Evolutionary conservation across 208 protist species (phyloP), one percentile per base, ranked within the genome.

Genomic region (Acanthamoeba sp.): DNA sequence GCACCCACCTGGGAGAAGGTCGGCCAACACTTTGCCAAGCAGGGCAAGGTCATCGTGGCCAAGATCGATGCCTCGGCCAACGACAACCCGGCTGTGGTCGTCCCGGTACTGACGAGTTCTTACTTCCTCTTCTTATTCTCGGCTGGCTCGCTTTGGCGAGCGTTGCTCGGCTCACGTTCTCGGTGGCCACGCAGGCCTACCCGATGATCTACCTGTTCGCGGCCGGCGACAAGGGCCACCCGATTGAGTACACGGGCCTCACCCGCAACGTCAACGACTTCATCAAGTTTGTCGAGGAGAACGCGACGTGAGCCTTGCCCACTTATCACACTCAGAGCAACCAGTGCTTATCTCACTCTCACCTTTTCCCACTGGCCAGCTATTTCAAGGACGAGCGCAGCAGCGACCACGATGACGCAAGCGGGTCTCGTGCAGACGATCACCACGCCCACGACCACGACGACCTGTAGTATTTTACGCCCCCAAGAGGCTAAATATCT

Each of bases 21-120:
- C 32, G 96, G 87, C 18, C 80, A 94, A 36, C 71, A 90, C 57
- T 96, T 94, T 45, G 57, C 90, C n/a, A 42, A 93, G 32, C 38
- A 96, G 66, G 64, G 87, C 45, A 84, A 95, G 66, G 38, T 97
- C n/a, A 45, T 96, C 32, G 95, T 97, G 50, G 96, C 96, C 73
- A 96, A 97, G 95, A 87, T 97, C 22, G 96, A 97, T 76, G 94
- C 95, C 50, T 95, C 96, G 5, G 89, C 50, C 78, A 97, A 97
- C 91, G 96, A 97, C 90, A 69, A 94, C 36, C 55, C 85, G 0
- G 64, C 95, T 38, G 87, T 96, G 24, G 27, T 38, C 27, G 73
- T 96, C 32, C 24, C 32, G 29, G 71, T 80, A 48, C 9, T 62
- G 55, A 62, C 22, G 55, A 5, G 10, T n/a, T n/a, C n/a, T n/a